Evolutionary conservation across 306 rosid genomes (phyloP), one percentile per base, ranked within the genome.

Genomic region (Alnus rubra): DNA sequence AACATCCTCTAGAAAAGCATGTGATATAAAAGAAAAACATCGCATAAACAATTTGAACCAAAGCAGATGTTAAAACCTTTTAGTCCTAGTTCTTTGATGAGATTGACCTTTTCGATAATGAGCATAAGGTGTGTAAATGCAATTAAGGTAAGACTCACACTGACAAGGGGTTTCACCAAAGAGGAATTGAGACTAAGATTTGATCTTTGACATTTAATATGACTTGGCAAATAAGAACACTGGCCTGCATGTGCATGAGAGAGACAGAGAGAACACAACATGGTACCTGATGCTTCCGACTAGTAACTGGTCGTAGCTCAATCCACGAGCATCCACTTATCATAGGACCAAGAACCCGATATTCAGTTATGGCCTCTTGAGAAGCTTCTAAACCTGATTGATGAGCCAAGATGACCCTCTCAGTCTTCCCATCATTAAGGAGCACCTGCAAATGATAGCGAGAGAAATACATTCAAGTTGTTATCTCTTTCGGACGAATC

Each of bases 241-340:
- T 64, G 48, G 28, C 23, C 7, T 51, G 7, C 30, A 15, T 59
- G 49, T 49, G 48, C 10, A 47, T 1, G 13, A 49, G n/a, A 70
- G 60, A 71, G 54, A 62, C 7, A 75, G 76, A 63, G 76, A 30
- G 76, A 47, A 68, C 31, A 12, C 53, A 48, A 48, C 76, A 54
- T 58, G 69, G 78, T 85, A 92, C 98, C 97, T 95, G 98, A 82
- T 95, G 98, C 84, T 95, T 95, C 82, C 97, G 84, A 78, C 75
- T 85, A 71, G 98, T 95, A 63, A 86, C 90, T 39, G 98, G 98
- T 50, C 88, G 85, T 56, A 95, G 79, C 82, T 95, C 98, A 77
- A 95, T 80, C 98, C 98, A 95, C 1, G 98, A 91, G 89, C 98
- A 95, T 77, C 98, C 98, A 73, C 90, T 91, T 80, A 95, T 95